Conservation (phyloP, 1,284 basidiomycete genomes). For the Papiliotrema nemorosa region DNA sequence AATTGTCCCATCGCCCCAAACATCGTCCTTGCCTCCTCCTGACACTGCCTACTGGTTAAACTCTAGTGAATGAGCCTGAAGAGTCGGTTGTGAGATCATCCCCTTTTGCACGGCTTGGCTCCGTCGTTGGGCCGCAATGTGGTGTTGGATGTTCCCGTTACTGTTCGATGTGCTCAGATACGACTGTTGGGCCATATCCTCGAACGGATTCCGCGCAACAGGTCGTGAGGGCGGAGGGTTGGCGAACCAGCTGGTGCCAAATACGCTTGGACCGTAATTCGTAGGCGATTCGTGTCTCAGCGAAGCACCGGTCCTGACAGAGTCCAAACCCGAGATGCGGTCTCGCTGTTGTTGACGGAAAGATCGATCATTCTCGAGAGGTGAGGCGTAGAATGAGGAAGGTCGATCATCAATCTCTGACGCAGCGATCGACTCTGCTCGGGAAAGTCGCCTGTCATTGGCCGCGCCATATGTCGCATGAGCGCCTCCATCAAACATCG, state of each 20-base stretch:
- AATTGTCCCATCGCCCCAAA: no score
- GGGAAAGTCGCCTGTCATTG: slow-evolving; percentile 28
- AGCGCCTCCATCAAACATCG: slow-evolving; percentile 32
- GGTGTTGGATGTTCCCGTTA: slow-evolving; percentile 13
- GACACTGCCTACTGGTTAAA: slow-evolving; percentile 9
- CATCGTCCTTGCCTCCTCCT: no score
- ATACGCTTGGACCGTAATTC: slow-evolving; percentile 27
- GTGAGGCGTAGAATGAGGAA: slow-evolving; percentile 50
- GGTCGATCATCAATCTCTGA: slow-evolving; percentile 49
- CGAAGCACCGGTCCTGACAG: slow-evolving; percentile 5
- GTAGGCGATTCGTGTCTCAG: slow-evolving; percentile 2
- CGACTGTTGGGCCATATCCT: slow-evolving; percentile 43
- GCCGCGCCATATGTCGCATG: slow-evolving; percentile 17
- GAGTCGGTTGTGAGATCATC: slow-evolving; percentile 46
- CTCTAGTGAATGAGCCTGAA: slow-evolving; percentile 48
- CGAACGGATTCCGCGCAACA: slow-evolving; percentile 43
- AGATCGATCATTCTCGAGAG: slow-evolving; percentile 44
- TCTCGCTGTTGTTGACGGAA: slow-evolving; percentile 29
- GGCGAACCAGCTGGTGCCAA: slow-evolving; percentile 23
- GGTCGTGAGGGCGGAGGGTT: neutral
- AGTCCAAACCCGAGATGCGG: slow-evolving; percentile 3
- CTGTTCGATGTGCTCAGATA: slow-evolving; percentile 28
- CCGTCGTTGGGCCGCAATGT: slow-evolving; percentile 16
- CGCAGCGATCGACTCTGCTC: slow-evolving; percentile 41
- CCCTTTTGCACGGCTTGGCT: slow-evolving; percentile 40